These are phyloP conservation scores for Penicillium glabrum DNA, from an alignment of 2,329 filamentous ascomycete species.

Conservation along the genomic window DNA sequence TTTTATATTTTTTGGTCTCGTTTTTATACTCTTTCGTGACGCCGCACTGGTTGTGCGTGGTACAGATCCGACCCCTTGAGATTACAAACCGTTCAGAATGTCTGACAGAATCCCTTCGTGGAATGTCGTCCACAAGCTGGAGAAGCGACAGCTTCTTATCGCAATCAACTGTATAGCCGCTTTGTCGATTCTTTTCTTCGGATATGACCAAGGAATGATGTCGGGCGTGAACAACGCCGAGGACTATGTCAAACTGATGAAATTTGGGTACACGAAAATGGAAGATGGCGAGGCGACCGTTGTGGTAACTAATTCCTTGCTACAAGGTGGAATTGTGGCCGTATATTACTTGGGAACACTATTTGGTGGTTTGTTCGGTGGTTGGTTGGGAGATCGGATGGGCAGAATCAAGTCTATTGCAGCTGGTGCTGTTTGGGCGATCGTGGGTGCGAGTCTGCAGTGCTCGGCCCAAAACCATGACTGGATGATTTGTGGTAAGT, in stretches of 20 bases:
- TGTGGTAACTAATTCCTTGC: conserved; percentile 58
- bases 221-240: conserved; percentile 66
- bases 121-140: conserved; percentile 55
- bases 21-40: not conserved
- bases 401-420: conserved; percentile 66
- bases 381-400: conserved; percentile 62
- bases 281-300: conserved; percentile 46
- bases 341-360: conserved; percentile 63
- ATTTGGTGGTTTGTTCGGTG: conserved; percentile 62
- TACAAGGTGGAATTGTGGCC: conserved; percentile 64
- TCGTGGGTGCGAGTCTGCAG: conserved; percentile 64
- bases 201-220: conserved; percentile 57
- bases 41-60: not conserved
- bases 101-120: conserved; percentile 40
- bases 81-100: conserved; percentile 22
- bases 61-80: not conserved
- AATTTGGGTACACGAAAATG: conserved; percentile 60
- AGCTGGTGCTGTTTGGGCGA: conserved; percentile 57
- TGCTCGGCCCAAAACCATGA: conserved; percentile 63
- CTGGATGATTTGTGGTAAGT: conserved; percentile 68
- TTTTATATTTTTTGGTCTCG: not conserved
- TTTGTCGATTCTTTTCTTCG: conserved; percentile 69
- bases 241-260: conserved; percentile 65
- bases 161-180: conserved; percentile 64
- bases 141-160: conserved; percentile 59